These are phyloP conservation scores for Phytophthora sojae DNA, from an alignment of 352 stramenopile species.

Conservation along the genomic window DNA sequence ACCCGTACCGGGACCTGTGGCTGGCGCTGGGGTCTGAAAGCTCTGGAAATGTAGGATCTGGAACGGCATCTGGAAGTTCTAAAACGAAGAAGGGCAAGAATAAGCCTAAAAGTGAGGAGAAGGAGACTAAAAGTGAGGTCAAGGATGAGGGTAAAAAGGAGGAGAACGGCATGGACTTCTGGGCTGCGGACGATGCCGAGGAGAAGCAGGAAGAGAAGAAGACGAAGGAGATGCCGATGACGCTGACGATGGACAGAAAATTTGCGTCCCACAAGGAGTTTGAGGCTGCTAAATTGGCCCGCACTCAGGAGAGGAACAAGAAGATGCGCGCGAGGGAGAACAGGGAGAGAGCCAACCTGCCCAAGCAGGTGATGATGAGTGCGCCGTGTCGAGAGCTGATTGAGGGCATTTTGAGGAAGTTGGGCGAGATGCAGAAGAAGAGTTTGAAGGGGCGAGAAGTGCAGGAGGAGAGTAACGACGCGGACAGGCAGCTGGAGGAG, in stretches of 20 bases:
- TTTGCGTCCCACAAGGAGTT: conserved; percentile 82
- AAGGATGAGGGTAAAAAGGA: conserved; percentile 14
- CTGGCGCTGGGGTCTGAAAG: conserved; percentile 48
- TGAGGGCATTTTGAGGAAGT: conserved; percentile 75
- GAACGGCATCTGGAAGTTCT: background rate
- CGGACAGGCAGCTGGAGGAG: conserved; percentile 26
- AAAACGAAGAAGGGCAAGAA: conserved; percentile 7
- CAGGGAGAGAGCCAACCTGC: conserved; percentile 90
- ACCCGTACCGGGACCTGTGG: conserved; percentile 97
- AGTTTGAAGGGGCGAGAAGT: background rate
- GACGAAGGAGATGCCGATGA: conserved; percentile 30
- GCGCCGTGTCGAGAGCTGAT: conserved; percentile 87
- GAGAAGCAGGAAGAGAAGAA: conserved; percentile 16
- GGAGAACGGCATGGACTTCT: conserved; percentile 55
- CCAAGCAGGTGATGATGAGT: conserved; percentile 93
- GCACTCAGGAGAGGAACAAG: conserved; percentile 74
- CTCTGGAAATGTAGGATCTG: background rate
- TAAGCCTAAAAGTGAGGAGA: background rate
- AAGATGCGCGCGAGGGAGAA: conserved; percentile 90
- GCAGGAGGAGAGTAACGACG: conserved; percentile 4
- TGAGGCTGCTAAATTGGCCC: conserved; percentile 63
- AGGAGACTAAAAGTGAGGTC: conserved; percentile 6
- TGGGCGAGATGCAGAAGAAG: conserved; percentile 42
- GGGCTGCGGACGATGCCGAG: conserved; percentile 15
- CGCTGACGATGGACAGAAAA: conserved; percentile 76